These are phyloP conservation scores for Debaryomycetaceae sp. DNA, from an alignment of 1,139 yeast species.

Conservation along the genomic window DNA sequence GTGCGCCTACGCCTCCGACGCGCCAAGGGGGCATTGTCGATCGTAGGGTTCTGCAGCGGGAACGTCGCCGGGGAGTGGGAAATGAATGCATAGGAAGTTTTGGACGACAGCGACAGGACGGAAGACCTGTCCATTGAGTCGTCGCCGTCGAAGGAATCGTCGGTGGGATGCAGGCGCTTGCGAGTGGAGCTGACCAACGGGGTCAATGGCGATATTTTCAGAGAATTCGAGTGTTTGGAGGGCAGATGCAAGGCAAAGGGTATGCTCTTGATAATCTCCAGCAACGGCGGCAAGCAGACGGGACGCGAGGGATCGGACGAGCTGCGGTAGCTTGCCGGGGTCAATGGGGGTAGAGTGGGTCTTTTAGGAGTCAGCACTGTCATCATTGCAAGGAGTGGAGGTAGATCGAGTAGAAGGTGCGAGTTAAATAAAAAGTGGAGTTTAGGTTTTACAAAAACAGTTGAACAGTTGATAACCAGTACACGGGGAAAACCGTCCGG, in stretches of 20 bases:
- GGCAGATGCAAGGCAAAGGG: constrained; percentile 1
- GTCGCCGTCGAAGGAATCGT: constrained; percentile 8
- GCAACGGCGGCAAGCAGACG: constrained; percentile 32
- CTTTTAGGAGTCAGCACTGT: constrained; percentile 19
- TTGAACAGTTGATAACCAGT: too few relatives aligned
- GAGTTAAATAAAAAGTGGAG: too few relatives aligned
- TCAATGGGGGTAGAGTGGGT: constrained; percentile 15
- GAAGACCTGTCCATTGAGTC: constrained; percentile 2
- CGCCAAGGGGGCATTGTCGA: constrained; percentile 83
- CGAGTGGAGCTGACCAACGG: background rate
- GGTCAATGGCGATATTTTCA: constrained; percentile 1
- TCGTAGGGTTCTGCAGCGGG: constrained; percentile 72
- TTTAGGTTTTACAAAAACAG: too few relatives aligned
- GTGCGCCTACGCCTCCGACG: constrained; percentile 94
- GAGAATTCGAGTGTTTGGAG: constrained; percentile 5
- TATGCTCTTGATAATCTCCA: constrained; percentile 16
- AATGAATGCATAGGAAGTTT: constrained; percentile 66
- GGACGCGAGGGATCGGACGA: constrained; percentile 6
- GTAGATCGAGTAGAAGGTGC: too few relatives aligned
- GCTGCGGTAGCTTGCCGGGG: constrained; percentile 12
- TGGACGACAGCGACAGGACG: constrained; percentile 3
- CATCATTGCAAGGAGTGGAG: constrained; percentile 6
- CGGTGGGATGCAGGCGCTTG: background rate
- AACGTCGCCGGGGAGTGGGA: constrained; percentile 85
- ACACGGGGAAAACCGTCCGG: too few relatives aligned